These are phyloP conservation scores for Amanita rubescens DNA, from an alignment of 768 basidiomycete genomes.

Conservation along the genomic window DNA sequence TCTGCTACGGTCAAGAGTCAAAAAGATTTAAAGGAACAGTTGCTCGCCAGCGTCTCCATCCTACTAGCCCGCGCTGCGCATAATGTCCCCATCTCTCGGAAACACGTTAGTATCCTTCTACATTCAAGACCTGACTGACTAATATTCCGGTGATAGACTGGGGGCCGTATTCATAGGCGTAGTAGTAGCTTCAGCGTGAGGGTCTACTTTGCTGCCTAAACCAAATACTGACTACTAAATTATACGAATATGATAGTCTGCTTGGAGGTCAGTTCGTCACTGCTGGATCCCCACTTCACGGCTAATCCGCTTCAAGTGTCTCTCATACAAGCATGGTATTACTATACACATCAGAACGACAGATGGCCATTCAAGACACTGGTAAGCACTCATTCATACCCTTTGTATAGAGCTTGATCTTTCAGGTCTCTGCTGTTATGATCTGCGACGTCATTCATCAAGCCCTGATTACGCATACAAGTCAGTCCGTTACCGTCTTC, in stretches of 20 bases:
- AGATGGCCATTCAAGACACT: conserved; percentile 39
- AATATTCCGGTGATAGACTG: conserved; percentile 24
- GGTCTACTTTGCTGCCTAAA: conserved; percentile 5
- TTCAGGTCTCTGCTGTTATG: conserved; percentile 43
- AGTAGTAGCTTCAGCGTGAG: conserved; percentile 40
- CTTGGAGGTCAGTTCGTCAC: conserved; percentile 35
- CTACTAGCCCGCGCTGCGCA: not conserved
- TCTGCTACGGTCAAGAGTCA: not conserved
- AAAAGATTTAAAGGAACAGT: not conserved
- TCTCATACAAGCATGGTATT: conserved; percentile 47
- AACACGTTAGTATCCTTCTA: conserved; percentile 23
- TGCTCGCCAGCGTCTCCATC: not conserved
- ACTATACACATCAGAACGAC: conserved; percentile 44
- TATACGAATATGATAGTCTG: conserved; percentile 25
- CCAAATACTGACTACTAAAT: not conserved
- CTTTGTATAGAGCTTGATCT: not conserved
- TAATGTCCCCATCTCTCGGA: conserved; percentile 18
- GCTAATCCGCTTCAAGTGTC: conserved; percentile 31
- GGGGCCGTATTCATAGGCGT: conserved; percentile 47
- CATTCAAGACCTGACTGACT: not conserved
- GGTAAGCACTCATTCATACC: conserved; percentile 22
- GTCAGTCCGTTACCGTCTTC: conserved; percentile 27
- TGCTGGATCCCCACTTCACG: not conserved
- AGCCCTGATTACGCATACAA: conserved; percentile 42
- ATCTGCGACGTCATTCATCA: conserved; percentile 47